phyloP scores from a whole-genome alignment of 257 asterid genomes.

The Linaria vulgaris region DNA sequence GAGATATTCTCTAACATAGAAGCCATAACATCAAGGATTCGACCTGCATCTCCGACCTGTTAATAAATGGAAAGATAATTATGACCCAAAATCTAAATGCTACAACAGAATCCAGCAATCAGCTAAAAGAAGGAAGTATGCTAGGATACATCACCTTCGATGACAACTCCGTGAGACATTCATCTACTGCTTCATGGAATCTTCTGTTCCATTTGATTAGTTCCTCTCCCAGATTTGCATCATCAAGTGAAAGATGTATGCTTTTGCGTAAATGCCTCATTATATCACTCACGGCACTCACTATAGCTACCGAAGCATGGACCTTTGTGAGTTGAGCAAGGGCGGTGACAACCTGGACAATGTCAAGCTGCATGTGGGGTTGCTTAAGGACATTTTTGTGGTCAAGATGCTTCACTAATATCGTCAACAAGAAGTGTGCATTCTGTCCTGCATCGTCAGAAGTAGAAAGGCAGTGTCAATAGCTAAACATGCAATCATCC shows the following conservation, averaged over 20 bases:
- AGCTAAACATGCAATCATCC: no score
- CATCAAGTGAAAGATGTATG: conserved; percentile 80
- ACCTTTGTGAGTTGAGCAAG: conserved; percentile 70
- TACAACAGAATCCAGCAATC: not conserved
- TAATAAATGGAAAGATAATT: conserved; percentile 24
- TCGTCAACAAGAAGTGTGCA: conserved; percentile 76
- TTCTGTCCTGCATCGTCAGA: conserved; percentile 65
- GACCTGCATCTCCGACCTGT: conserved; percentile 95
- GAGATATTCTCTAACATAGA: conserved; percentile 86
- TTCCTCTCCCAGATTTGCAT: conserved; percentile 70
- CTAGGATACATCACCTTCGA: conserved; percentile 49
- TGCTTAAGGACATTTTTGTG: conserved; percentile 83
- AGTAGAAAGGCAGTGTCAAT: not conserved
- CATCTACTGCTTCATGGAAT: conserved; percentile 78
- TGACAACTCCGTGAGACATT: conserved; percentile 78
- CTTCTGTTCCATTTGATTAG: conserved; percentile 66
- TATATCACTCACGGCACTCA: conserved; percentile 82
- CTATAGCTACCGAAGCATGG: conserved; percentile 73
- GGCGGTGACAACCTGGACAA: conserved; percentile 67
- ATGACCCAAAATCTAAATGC: conserved; percentile 8
- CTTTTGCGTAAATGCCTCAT: conserved; percentile 95
- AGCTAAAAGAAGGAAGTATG: conserved; percentile 1
- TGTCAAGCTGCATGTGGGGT: conserved; percentile 89
- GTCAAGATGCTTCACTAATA: conserved; percentile 89
- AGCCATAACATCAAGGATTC: conserved; percentile 88